A percentile compares a stretch with the other conserved stretches of the same genome.
phyloP scores from a whole-genome alignment of 805 yeast genomes.

The Clavispora vitiphila region DNA sequence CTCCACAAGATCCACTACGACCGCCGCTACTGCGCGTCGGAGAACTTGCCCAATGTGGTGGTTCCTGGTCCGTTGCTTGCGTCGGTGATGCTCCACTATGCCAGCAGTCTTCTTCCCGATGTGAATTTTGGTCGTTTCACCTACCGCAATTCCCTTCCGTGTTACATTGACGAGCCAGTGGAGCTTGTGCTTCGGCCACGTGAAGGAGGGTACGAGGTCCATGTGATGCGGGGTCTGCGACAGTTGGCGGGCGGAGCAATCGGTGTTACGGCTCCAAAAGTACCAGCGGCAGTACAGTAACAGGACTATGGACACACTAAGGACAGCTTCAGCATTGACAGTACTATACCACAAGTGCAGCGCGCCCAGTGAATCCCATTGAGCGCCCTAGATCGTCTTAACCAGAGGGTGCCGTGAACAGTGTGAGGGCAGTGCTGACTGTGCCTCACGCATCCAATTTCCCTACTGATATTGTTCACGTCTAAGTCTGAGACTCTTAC shows the following conservation, averaged over 20 bases:
- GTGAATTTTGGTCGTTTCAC: slow-evolving; percentile 26
- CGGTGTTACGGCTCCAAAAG: too few relatives aligned
- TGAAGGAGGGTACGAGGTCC: neutral
- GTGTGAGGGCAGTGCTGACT: too few relatives aligned
- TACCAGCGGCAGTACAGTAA: too few relatives aligned
- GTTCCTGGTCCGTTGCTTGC: slow-evolving; percentile 82
- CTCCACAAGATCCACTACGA: slow-evolving; percentile 83
- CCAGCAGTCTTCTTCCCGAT: slow-evolving; percentile 10
- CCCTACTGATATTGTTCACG: too few relatives aligned
- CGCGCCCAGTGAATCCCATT: too few relatives aligned
- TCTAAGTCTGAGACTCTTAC: too few relatives aligned
- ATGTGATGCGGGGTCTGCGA: neutral
- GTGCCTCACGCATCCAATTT: too few relatives aligned
- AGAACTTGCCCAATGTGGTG: slow-evolving; percentile 56
- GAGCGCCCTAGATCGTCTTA: too few relatives aligned
- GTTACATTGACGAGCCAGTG: slow-evolving; percentile 36
- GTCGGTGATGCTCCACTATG: slow-evolving; percentile 54
- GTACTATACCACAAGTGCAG: too few relatives aligned
- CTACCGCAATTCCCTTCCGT: slow-evolving; percentile 49
- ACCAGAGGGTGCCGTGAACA: too few relatives aligned
- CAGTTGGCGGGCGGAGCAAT: neutral
- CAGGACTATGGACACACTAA: too few relatives aligned
- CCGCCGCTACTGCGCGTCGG: slow-evolving; percentile 47
- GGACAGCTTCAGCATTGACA: too few relatives aligned
- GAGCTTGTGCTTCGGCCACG: slow-evolving; percentile 1